These are phyloP conservation scores for Raffaelea ambrosiae DNA, from an alignment of 2,329 filamentous ascomycete species.

Conservation along the genomic window DNA sequence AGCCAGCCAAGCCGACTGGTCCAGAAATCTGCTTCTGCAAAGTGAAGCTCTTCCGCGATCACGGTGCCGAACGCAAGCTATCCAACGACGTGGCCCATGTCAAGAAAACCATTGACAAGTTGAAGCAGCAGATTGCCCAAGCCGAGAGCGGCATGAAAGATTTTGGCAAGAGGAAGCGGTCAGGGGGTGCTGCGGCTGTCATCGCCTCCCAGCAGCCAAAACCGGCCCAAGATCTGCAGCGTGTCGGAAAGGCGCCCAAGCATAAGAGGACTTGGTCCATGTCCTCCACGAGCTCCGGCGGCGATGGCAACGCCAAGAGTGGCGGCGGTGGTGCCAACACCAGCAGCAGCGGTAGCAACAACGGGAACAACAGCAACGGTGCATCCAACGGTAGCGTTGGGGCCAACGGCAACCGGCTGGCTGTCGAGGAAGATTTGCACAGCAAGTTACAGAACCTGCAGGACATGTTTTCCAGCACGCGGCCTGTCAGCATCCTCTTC, in stretches of 20 bases:
- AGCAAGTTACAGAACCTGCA: conserved; percentile 70
- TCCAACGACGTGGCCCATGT: conserved; percentile 92
- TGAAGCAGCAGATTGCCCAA: conserved; percentile 88
- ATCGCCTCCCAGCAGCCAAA: conserved; percentile 17
- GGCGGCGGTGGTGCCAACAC: conserved; percentile 2
- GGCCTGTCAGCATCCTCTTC: conserved; percentile 69
- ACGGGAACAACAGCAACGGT: neutral
- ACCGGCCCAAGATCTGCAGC: conserved; percentile 30
- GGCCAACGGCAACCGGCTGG: neutral
- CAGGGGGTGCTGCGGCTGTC: conserved; percentile 28
- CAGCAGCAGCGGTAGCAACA: conserved; percentile 1
- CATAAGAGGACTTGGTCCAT: conserved; percentile 95
- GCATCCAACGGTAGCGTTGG: neutral
- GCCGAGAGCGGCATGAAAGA: conserved; percentile 60
- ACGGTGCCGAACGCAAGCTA: conserved; percentile 88
- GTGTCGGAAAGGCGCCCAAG: conserved; percentile 76
- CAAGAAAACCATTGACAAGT: conserved; percentile 92
- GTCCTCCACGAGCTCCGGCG: conserved; percentile 64
- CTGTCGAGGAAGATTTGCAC: conserved; percentile 65
- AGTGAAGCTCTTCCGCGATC: conserved; percentile 93
- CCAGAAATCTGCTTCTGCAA: conserved; percentile 86
- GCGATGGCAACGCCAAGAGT: conserved; percentile 22
- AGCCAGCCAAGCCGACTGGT: conserved; percentile 14
- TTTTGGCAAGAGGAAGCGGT: conserved; percentile 55
- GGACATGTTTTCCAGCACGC: conserved; percentile 82